phyloP scores from a whole-genome alignment of 1,284 basidiomycete genomes.

The Apiotrichum akiyoshidainum region DNA sequence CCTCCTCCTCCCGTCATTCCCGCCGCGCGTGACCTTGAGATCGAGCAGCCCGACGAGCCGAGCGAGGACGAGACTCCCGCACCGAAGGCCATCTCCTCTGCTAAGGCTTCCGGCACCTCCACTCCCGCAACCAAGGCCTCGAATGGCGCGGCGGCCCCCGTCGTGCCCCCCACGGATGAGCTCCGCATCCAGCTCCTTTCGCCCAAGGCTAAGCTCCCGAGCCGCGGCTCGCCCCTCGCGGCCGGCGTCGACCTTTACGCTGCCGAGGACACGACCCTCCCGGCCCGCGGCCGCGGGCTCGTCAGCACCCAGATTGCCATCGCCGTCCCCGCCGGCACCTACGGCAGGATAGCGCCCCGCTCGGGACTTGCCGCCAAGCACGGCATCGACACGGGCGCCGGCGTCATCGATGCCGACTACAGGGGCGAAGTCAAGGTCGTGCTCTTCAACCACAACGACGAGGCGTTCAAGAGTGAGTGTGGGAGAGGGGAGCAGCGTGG shows the following conservation, averaged over 20 bases:
- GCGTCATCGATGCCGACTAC: slow-evolving; percentile 95
- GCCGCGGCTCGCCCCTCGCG: slow-evolving; percentile 76
- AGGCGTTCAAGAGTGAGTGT: slow-evolving; percentile 75
- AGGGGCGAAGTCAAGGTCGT: slow-evolving; percentile 89
- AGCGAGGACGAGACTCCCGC: slow-evolving; percentile 27
- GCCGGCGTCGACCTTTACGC: slow-evolving; percentile 96
- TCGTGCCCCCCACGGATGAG: slow-evolving; percentile 11
- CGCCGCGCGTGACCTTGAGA: slow-evolving; percentile 27
- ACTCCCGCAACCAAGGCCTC: not conserved
- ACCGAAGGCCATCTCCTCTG: not conserved
- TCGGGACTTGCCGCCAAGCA: slow-evolving; percentile 95
- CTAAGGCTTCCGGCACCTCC: not conserved
- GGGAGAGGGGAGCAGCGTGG: not conserved
- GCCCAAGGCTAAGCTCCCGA: slow-evolving; percentile 77
- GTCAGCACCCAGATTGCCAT: slow-evolving; percentile 87
- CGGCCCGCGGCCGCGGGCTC: slow-evolving; percentile 81
- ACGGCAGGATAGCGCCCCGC: slow-evolving; percentile 91
- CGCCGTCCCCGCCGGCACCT: slow-evolving; percentile 86
- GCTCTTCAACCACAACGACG: slow-evolving; percentile 85
- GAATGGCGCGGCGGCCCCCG: not conserved
- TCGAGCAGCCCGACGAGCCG: slow-evolving; percentile 39
- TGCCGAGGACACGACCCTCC: slow-evolving; percentile 72
- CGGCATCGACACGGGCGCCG: slow-evolving; percentile 95
- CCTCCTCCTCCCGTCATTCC: too few species aligned
- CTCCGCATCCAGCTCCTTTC: slow-evolving; percentile 83